phyloP scores from a whole-genome alignment of 2,329 filamentous ascomycete genomes.

The Alternaria hordeiaustralica region DNA sequence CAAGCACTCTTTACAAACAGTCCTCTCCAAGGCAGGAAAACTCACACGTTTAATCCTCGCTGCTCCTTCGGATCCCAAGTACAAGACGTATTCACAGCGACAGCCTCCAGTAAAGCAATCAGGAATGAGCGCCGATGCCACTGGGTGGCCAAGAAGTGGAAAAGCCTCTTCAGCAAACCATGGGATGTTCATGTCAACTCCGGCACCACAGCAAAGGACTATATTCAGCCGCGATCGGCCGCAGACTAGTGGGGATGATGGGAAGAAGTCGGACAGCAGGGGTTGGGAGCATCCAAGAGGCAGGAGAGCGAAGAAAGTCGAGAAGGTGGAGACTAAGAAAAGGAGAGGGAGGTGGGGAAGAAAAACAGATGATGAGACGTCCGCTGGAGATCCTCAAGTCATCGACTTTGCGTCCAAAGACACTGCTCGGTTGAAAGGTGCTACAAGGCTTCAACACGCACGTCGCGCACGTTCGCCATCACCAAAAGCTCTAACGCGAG shows the following conservation, averaged over 20 bases:
- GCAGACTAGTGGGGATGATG: not conserved
- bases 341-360: not conserved
- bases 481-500: not conserved
- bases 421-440: not conserved
- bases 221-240: not conserved
- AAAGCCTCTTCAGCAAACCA: not conserved
- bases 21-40: conserved; percentile 7
- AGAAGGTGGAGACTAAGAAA: not conserved
- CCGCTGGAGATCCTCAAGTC: not conserved
- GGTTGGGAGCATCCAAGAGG: not conserved
- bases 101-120: not conserved
- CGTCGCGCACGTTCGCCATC: not conserved
- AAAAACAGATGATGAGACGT: not conserved
- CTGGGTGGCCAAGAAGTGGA: not conserved
- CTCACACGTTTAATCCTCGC: conserved; percentile 21
- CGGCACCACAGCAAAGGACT: not conserved
- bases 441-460: not conserved
- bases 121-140: conserved; percentile 2
- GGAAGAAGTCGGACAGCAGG: not conserved
- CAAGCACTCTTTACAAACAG: not conserved
- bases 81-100: conserved; percentile 16
- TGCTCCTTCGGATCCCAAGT: conserved; percentile 12
- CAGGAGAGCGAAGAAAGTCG: not conserved
- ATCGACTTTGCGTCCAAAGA: not conserved
- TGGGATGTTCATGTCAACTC: not conserved